A percentile compares a stretch with the other conserved stretches of the same genome.
Conservation (phyloP, 352 stramenopile species). For the Pythium apleroticum region DNA sequence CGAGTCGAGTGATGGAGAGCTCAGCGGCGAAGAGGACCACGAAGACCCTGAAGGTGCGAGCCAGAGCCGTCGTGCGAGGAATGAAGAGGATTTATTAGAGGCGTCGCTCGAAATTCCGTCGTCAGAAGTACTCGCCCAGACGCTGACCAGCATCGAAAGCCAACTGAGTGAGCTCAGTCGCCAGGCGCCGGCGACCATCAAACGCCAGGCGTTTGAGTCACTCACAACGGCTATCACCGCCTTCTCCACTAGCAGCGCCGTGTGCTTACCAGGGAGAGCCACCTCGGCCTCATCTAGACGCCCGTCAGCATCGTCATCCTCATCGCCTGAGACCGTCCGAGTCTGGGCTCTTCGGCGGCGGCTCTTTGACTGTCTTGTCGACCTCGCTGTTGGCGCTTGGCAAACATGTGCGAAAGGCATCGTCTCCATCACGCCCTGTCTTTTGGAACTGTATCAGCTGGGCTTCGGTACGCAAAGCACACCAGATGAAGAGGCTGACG, state of each 20-base stretch:
- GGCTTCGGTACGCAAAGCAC: background rate
- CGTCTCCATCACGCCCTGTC: slow-evolving; percentile 39
- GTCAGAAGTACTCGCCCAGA: slow-evolving; percentile 28
- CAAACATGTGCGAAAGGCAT: slow-evolving; percentile 30
- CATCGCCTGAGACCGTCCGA: background rate
- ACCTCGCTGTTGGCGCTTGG: slow-evolving; percentile 37
- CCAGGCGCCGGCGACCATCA: background rate
- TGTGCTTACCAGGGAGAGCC: background rate
- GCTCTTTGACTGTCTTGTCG: slow-evolving; percentile 31
- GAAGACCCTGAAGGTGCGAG: slow-evolving; percentile 1
- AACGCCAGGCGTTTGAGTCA: background rate
- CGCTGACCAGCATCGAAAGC: slow-evolving; percentile 25
- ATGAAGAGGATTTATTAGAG: slow-evolving; percentile 38
- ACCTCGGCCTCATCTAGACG: background rate
- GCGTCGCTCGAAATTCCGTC: slow-evolving; percentile 54
- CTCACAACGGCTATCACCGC: background rate
- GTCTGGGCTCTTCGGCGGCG: slow-evolving; percentile 23
- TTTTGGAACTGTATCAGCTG: slow-evolving; percentile 40
- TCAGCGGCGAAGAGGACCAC: slow-evolving; percentile 1
- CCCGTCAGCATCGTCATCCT: background rate
- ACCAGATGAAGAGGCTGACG: background rate
- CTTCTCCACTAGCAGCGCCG: slow-evolving; percentile 3
- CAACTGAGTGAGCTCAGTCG: slow-evolving; percentile 32
- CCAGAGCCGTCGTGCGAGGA: background rate
- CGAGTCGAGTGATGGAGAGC: slow-evolving; percentile 8